These are phyloP conservation scores for Colletotrichum nymphaeae DNA, from an alignment of 2,329 filamentous ascomycete genomes.

Conservation along the genomic window DNA sequence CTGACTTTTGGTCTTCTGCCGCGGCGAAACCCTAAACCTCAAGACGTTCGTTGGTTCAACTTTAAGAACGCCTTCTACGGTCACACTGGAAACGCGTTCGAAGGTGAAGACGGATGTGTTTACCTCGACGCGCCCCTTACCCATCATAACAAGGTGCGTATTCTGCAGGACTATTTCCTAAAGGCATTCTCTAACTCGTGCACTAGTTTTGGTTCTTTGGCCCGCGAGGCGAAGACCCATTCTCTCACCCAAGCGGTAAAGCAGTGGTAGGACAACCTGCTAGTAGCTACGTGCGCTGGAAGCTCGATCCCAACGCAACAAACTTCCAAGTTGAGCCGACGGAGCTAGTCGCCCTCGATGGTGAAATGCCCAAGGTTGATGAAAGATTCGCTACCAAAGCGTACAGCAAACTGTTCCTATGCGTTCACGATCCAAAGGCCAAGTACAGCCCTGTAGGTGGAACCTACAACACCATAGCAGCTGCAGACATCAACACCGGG, in stretches of 20 bases:
- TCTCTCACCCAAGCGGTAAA: neutral
- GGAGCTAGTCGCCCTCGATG: neutral
- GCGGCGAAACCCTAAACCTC: neutral
- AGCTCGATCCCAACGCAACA: neutral
- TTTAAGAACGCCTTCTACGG: neutral
- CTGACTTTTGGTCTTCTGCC: neutral
- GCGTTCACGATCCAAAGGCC: neutral
- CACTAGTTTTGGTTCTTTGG: neutral
- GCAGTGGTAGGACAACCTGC: neutral
- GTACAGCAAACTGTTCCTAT: neutral
- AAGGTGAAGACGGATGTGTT: neutral
- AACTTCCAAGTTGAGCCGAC: neutral
- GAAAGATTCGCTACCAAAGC: neutral
- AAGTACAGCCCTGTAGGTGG: neutral
- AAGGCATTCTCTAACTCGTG: neutral
- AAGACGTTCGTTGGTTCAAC: neutral
- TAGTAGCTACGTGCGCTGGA: neutral
- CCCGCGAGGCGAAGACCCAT: neutral
- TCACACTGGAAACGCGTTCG: neutral
- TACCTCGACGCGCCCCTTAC: neutral
- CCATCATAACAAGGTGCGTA: neutral
- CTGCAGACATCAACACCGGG: neutral
- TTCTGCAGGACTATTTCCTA: neutral
- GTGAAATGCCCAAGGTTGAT: neutral
- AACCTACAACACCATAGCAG: neutral